Evolutionary conservation across 2,329 filamentous ascomycete species (phyloP).

Genomic region (Aotearoamyces nothofagi): DNA sequence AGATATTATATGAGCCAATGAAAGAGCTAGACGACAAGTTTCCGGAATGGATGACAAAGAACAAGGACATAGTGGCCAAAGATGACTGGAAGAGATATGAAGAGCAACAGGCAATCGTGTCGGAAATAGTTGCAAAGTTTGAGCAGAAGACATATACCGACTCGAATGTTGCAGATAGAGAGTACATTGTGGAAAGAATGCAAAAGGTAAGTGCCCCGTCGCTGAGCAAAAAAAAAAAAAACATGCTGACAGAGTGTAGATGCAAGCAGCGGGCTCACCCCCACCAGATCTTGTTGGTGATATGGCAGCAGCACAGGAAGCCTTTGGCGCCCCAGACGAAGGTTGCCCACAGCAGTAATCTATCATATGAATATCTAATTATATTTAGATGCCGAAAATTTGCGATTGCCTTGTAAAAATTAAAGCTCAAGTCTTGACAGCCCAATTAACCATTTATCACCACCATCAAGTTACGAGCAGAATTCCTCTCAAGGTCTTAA

Average conservation of each 20-base stretch:
- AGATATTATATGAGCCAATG: slow-evolving; percentile 97
- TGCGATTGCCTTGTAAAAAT: too few species aligned
- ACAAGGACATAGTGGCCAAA: slow-evolving; percentile 45
- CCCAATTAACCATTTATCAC: too few species aligned
- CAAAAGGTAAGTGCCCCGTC: slow-evolving; percentile 58
- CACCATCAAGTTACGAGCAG: too few species aligned
- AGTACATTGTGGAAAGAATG: slow-evolving; percentile 95
- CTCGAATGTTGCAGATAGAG: slow-evolving; percentile 63
- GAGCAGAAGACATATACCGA: slow-evolving; percentile 72
- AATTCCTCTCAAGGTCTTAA: too few species aligned
- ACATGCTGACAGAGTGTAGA: slow-evolving; percentile 36
- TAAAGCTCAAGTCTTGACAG: too few species aligned
- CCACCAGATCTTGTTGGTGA: slow-evolving; percentile 85
- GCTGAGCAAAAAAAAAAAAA: slow-evolving; percentile 8
- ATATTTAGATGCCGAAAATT: too few species aligned
- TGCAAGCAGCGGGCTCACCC: slow-evolving; percentile 90
- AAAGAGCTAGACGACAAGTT: slow-evolving; percentile 92
- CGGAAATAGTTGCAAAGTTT: slow-evolving; percentile 79
- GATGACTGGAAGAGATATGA: slow-evolving; percentile 71
- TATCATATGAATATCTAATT: too few species aligned
- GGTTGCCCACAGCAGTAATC: slow-evolving; percentile 45
- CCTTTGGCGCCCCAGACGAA: slow-evolving; percentile 43
- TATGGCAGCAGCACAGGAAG: slow-evolving; percentile 69
- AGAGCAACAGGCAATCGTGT: slow-evolving; percentile 64
- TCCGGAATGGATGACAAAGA: slow-evolving; percentile 73